Evolutionary conservation across 306 rosid genomes (phyloP).

Genomic region (Glycine soja): DNA sequence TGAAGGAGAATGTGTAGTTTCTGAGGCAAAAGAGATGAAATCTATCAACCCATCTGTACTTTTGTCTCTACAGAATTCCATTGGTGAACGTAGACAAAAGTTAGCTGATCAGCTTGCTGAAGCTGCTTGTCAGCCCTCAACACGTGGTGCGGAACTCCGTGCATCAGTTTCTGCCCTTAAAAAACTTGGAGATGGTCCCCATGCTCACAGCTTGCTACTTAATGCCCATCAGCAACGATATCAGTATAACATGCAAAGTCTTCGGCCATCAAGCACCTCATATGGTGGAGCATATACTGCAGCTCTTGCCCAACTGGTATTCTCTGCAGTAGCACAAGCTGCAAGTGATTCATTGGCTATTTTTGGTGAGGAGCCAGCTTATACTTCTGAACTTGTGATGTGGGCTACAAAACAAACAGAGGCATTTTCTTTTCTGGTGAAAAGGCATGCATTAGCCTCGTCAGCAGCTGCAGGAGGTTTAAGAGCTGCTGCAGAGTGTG

Average conservation of each 20-base stretch:
- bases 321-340: constrained; percentile 98
- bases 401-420: constrained; percentile 97
- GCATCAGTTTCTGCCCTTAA: constrained; percentile 90
- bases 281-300: constrained; percentile 99
- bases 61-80: constrained; percentile 71
- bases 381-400: constrained; percentile 93
- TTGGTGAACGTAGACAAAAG: constrained; percentile 73
- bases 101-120: constrained; percentile 98
- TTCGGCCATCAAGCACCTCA: constrained; percentile 95
- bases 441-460: constrained; percentile 96
- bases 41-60: constrained; percentile 64
- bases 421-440: constrained; percentile 82
- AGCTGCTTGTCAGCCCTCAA: constrained; percentile 99
- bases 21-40: constrained; percentile 76
- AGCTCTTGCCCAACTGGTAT: constrained; percentile 93
- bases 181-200: constrained; percentile 93
- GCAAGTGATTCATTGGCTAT: constrained; percentile 83
- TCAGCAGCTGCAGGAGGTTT: constrained; percentile 99
- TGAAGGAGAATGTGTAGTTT: constrained; percentile 85
- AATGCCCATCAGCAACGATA: constrained; percentile 90
- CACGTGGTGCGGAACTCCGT: constrained; percentile 93
- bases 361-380: constrained; percentile 88
- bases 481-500: constrained; percentile 99
- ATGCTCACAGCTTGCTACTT: constrained; percentile 88
- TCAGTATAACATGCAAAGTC: constrained; percentile 92